phyloP scores from a whole-genome alignment of 2,329 filamentous ascomycete species.

The Claviceps sp. region DNA sequence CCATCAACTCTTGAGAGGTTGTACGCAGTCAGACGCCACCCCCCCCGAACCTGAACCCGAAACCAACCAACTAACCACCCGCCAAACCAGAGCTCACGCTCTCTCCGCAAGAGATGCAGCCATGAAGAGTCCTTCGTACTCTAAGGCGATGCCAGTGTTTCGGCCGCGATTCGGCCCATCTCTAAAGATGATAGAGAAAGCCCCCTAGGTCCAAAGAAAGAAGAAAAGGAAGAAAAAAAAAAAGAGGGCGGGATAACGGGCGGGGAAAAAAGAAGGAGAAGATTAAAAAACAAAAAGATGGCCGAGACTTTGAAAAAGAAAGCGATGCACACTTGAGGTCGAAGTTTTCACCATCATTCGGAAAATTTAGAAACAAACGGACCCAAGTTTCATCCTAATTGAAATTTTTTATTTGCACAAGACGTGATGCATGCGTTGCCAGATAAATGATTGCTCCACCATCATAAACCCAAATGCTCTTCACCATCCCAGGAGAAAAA shows the following conservation, averaged over 20 bases:
- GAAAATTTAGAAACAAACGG: neutral
- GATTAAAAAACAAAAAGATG: neutral
- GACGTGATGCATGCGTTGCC: neutral
- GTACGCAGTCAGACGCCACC: slow-evolving; percentile 14
- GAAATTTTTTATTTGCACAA: neutral
- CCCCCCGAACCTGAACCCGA: neutral
- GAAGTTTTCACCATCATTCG: neutral
- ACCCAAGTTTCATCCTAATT: neutral
- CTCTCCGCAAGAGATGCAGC: too few relatives aligned
- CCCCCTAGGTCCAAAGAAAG: neutral
- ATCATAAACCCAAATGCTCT: neutral
- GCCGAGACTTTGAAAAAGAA: neutral
- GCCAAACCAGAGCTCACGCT: too few relatives aligned
- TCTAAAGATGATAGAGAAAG: slow-evolving; percentile 8
- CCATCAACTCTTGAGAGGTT: slow-evolving; percentile 2
- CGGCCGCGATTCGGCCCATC: slow-evolving; percentile 6
- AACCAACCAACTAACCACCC: too few relatives aligned
- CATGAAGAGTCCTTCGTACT: too few relatives aligned
- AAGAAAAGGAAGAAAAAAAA: slow-evolving; percentile 7
- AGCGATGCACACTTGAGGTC: too few relatives aligned
- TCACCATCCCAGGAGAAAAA: neutral
- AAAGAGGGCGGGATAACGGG: neutral
- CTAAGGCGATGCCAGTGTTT: slow-evolving; percentile 2
- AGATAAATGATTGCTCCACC: neutral
- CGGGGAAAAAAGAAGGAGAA: neutral